A percentile compares a stretch with the other conserved stretches of the same genome.
These are phyloP conservation scores for Annulohypoxylon moriforme DNA, from an alignment of 495 filamentous ascomycete genomes.

Conservation along the genomic window DNA sequence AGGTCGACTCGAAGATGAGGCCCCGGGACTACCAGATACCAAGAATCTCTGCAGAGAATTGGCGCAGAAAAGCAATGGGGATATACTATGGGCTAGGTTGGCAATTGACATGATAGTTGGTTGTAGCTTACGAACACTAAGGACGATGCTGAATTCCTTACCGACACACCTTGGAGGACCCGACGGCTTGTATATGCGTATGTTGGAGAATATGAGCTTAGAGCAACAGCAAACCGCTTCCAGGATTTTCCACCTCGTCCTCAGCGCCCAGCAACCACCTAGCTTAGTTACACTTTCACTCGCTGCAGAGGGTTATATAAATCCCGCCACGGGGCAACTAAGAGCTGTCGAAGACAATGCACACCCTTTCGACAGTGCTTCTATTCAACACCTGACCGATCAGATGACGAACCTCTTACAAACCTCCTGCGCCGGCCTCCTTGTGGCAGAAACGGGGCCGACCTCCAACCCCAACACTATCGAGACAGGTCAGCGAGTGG, in stretches of 20 bases:
- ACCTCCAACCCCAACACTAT: slow-evolving; percentile 33
- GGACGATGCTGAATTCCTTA: slow-evolving; percentile 43
- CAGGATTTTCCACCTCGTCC: slow-evolving; percentile 46
- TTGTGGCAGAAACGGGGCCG: slow-evolving; percentile 40
- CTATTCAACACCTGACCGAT: slow-evolving; percentile 42
- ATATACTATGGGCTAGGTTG: slow-evolving; percentile 50
- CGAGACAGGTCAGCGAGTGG: slow-evolving; percentile 47
- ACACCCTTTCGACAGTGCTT: slow-evolving; percentile 25
- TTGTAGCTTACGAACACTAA: slow-evolving; percentile 41
- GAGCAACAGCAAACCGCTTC: slow-evolving; percentile 42
- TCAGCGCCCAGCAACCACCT: slow-evolving; percentile 47
- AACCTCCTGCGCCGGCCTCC: slow-evolving; percentile 42
- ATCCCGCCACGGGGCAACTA: slow-evolving; percentile 37
- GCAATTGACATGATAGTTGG: slow-evolving; percentile 50
- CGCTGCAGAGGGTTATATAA: slow-evolving; percentile 43
- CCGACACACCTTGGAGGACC: slow-evolving; percentile 46
- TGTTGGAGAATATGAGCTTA: slow-evolving; percentile 44
- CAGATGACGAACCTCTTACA: slow-evolving; percentile 42
- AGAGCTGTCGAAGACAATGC: slow-evolving; percentile 31
- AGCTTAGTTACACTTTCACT: slow-evolving; percentile 46
- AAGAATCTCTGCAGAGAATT: slow-evolving; percentile 46
- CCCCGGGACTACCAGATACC: slow-evolving; percentile 43
- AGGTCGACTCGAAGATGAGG: slow-evolving; percentile 48
- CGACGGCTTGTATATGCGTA: slow-evolving; percentile 50
- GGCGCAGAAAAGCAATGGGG: slow-evolving; percentile 45